Conservation (phyloP, 495 filamentous ascomycete genomes). For the Aspergillus bridgeri region DNA sequence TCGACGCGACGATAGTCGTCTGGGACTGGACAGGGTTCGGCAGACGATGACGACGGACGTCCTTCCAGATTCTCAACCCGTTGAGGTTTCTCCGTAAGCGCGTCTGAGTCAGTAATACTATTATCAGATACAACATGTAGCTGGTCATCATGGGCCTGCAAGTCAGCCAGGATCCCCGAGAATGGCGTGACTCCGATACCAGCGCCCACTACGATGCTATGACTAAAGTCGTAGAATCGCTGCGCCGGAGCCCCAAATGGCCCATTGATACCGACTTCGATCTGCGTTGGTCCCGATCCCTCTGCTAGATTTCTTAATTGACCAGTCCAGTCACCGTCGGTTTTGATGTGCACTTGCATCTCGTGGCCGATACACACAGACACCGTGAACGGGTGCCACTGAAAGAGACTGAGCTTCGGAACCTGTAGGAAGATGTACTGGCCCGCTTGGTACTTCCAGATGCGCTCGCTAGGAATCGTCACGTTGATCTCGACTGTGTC, state of each 20-base stretch:
- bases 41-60: background rate
- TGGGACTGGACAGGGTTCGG: background rate
- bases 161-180: background rate
- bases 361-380: conserved; percentile 6
- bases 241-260: conserved; percentile 7
- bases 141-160: background rate
- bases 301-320: conserved; percentile 1
- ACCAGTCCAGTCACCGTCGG: conserved; percentile 6
- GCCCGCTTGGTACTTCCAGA: conserved; percentile 7
- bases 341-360: conserved; percentile 7
- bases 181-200: conserved; percentile 5
- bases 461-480: conserved; percentile 5
- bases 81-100: background rate
- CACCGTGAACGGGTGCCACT: conserved; percentile 8
- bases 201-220: conserved; percentile 6
- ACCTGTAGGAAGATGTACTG: conserved; percentile 10
- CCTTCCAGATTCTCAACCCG: background rate
- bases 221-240: conserved; percentile 6
- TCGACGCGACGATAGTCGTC: conserved; percentile 7
- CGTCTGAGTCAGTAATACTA: background rate
- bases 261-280: conserved; percentile 8
- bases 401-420: conserved; percentile 5
- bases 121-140: background rate
- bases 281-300: background rate
- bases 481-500: conserved; percentile 6